Base-by-base conservation (phyloP, 2,329 filamentous ascomycete genomes). In the Pyrenochaeta sp. region DNA sequence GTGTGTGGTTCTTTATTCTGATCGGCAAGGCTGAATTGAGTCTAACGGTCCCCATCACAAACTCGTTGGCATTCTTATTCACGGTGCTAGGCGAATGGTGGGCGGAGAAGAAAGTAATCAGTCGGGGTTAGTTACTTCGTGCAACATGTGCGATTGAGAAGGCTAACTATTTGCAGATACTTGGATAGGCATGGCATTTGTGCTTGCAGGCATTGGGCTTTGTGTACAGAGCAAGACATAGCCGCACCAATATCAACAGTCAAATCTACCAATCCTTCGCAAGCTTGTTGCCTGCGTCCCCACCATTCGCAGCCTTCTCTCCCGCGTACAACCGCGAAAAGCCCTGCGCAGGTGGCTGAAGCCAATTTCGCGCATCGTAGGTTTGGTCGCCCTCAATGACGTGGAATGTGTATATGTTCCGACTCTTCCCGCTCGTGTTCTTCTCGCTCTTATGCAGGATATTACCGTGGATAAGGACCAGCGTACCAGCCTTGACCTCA, bases 381-480 rank as follows among this genome's bases (percentile, higher is more conserved):
- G 81, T 82, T 43, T 88, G 82, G 22, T 90, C 86, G 0, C 90
- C 91, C 80, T 98, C 95, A 72, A 98, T 98, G 56, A 96, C 87
- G 81, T 99, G 95, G 77, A 98, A 99, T 0, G 95, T 98, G 79
- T 98, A 99, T 52, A 97, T 97, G 74, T 95, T 96, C 65, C 94
- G 85, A 24, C 93, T 93, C 82, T 92, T 94, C 64, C 85, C 79
- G 75, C 93, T 96, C 54, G 86, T 85, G 76, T 99, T 99, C 83
- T 86, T 91, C 85, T 97, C 93, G 75, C 93, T 97, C 86, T 96
- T 96, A 79, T 99, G 95, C 80, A 98, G 76, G 68, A 97, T 80
- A 78, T 98, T 98, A 1, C 95, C 95, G 80, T 99, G 94, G 65
- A 99, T 98, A 61, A 99, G 80, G 47, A 98, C 93, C 77, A 99